Evolutionary conservation across 73 alveolate genomes (phyloP), one percentile per base, ranked within the genome.

Genomic region (Symbiodinium natans): DNA sequence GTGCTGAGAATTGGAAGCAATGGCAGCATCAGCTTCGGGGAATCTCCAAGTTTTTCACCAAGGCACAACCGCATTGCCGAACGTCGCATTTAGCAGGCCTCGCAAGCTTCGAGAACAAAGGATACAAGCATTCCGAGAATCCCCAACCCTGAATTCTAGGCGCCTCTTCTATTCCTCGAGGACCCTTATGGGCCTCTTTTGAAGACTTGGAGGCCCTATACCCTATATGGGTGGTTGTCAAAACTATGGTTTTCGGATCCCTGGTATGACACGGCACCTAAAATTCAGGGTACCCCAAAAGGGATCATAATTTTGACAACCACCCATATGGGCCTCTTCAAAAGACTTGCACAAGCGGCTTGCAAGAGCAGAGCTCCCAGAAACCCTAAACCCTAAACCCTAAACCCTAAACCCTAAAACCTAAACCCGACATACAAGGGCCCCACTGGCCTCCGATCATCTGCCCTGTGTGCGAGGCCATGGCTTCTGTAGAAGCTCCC

Each of bases 391-490:
- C 68, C 68, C 21, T 17, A 52, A 52, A 4, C 68, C 29, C 68
- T 6, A 13, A 52, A 52, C 29, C 68, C 71, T 68, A 21, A 68
- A 27, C 39, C 83, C 83, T 71, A n/a, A 33, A 29, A 17, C 29
- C 83, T 40, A n/a, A 34, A 75, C 86, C 86, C 52, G 3, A n/a
- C 40, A 21, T 39, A 8, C 63, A n/a, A 19, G 39, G 36, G 29
- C 82, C 36, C 54, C 7, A n/a, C n/a, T 13, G 36, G 39, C 95
- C 95, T 88, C 95, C 95, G 33, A 88, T 88, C 95, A 88, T 88
- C 86, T 88, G 85, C 31, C 95, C 95, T 8, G 95, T 88, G 95
- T 88, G 95, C 31, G 95, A 63, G 34, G 95, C 95, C 95, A 88
- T 88, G 4, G 95, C 68, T 41, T 88, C 95, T 5, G 95, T 88